phyloP scores from a whole-genome alignment of 2,329 filamentous ascomycete species.

The Plenodomus lindquistii region DNA sequence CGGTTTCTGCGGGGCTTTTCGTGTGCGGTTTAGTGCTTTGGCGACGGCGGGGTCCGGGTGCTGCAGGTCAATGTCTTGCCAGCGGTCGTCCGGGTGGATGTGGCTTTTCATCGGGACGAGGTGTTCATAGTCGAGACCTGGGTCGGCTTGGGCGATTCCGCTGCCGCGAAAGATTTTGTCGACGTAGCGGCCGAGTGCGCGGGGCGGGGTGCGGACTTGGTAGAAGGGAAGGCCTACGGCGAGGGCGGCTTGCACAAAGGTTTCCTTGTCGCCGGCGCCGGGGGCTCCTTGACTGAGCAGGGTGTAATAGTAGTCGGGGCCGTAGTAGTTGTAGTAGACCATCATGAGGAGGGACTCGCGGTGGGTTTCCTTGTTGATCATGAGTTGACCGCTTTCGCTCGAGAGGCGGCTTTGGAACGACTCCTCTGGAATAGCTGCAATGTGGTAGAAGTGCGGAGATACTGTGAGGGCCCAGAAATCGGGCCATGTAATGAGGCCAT shows the following conservation, averaged over 20 bases:
- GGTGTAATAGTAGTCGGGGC: conserved; percentile 56
- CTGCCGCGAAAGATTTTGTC: conserved; percentile 14
- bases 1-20: conserved; percentile 7
- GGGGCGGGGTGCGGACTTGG: conserved; percentile 42
- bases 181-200: conserved; percentile 32
- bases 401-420: conserved; percentile 39
- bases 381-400: conserved; percentile 55
- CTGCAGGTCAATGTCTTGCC: conserved; percentile 11
- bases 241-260: conserved; percentile 52
- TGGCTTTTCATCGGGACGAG: conserved; percentile 18
- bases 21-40: conserved; percentile 5
- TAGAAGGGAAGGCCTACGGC: conserved; percentile 49
- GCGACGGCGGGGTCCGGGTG: conserved; percentile 1
- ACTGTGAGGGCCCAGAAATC: conserved; percentile 56
- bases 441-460: conserved; percentile 51
- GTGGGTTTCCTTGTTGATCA: conserved; percentile 55
- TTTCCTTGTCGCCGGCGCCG: conserved; percentile 56
- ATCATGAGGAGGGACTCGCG: conserved; percentile 53
- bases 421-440: conserved; percentile 44
- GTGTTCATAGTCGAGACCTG: conserved; percentile 22
- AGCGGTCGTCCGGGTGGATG: conserved; percentile 11
- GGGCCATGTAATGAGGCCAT: conserved; percentile 61
- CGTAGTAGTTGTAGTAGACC: conserved; percentile 61
- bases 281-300: conserved; percentile 51
- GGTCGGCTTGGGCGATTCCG: conserved; percentile 26